Conservation (phyloP, 805 yeast genomes). For the Metschnikowia kofuensis region DNA sequence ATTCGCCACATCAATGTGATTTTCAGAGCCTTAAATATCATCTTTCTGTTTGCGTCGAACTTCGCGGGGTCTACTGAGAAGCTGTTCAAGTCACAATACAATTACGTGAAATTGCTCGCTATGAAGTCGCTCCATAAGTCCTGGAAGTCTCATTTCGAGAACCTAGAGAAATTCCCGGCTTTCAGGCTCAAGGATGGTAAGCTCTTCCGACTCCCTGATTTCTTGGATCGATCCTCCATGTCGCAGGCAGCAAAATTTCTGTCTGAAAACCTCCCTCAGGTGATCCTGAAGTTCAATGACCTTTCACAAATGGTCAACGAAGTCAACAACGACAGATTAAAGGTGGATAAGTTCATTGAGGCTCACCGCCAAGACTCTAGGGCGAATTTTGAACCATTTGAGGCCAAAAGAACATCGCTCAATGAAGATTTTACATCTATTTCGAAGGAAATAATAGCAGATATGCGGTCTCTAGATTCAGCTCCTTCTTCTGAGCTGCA, state of each 20-base stretch:
- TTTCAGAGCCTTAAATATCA: conserved; percentile 45
- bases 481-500: conserved; percentile 11
- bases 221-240: conserved; percentile 31
- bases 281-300: conserved; percentile 28
- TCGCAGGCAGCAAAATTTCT: conserved; percentile 29
- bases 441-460: conserved; percentile 15
- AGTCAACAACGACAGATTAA: conserved; percentile 35
- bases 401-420: background rate
- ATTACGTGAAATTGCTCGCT: conserved; percentile 35
- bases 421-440: conserved; percentile 5
- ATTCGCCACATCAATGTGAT: conserved; percentile 37
- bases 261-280: conserved; percentile 26
- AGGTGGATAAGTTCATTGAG: conserved; percentile 42
- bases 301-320: conserved; percentile 34
- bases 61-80: conserved; percentile 51
- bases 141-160: conserved; percentile 33
- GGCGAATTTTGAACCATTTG: conserved; percentile 22
- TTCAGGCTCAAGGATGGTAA: conserved; percentile 30
- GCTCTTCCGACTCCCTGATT: conserved; percentile 26
- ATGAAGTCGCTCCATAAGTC: conserved; percentile 39
- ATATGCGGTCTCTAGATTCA: conserved; percentile 17
- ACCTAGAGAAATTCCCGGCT: conserved; percentile 35
- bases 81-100: conserved; percentile 38
- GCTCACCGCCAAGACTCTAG: conserved; percentile 37
- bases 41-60: conserved; percentile 47